A percentile compares a stretch with the other conserved stretches of the same genome.
Conservation (phyloP, 495 filamentous ascomycete genomes). For the Podospora anserina region DNA sequence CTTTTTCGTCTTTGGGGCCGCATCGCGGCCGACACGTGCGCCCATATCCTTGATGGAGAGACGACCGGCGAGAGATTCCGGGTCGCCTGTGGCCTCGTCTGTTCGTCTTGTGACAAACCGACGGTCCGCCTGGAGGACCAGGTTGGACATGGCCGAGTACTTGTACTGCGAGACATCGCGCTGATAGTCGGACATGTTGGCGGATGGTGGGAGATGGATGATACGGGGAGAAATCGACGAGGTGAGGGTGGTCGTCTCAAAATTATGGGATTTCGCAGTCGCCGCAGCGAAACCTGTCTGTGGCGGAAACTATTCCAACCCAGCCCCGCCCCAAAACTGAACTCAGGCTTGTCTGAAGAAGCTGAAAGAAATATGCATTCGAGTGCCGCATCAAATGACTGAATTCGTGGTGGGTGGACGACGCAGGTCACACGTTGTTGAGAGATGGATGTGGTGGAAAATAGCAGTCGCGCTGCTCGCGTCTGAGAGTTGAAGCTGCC, state of each 20-base stretch:
- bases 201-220: constrained; percentile 11
- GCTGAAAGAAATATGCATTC: background rate
- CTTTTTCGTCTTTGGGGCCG: constrained; percentile 76
- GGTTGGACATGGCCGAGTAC: constrained; percentile 99
- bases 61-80: constrained; percentile 91
- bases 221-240: background rate
- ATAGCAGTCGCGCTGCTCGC: constrained; percentile 3
- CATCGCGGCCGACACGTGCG: constrained; percentile 70
- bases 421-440: background rate
- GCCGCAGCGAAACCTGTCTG: background rate
- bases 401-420: background rate
- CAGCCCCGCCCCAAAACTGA: constrained; percentile 24
- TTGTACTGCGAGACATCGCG: constrained; percentile 95
- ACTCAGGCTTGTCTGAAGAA: constrained; percentile 18
- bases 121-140: constrained; percentile 99
- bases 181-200: constrained; percentile 78
- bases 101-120: constrained; percentile 87
- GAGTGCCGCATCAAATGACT: constrained; percentile 24
- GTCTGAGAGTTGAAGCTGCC: background rate
- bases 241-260: background rate
- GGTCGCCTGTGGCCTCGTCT: constrained; percentile 95
- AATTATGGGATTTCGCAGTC: constrained; percentile 3
- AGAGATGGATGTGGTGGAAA: constrained; percentile 15
- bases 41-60: constrained; percentile 96
- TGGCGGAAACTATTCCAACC: constrained; percentile 18